Evolutionary conservation across 495 filamentous ascomycete genomes (phyloP).

Genomic region (Xylaria venustula): DNA sequence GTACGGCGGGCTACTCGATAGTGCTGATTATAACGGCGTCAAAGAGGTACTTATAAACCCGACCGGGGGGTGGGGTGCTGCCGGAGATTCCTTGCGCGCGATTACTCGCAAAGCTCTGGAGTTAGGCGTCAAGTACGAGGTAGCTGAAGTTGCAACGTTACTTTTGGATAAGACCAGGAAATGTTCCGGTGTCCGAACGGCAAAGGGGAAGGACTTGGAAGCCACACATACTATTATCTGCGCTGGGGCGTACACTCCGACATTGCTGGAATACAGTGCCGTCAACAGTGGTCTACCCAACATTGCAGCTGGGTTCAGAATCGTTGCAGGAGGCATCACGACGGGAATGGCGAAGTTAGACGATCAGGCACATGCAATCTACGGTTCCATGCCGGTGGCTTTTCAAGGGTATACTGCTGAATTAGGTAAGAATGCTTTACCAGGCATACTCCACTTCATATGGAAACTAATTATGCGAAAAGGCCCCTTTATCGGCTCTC

Average conservation of each 20-base stretch:
- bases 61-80: conserved; percentile 62
- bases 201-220: conserved; percentile 36
- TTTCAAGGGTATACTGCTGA: conserved; percentile 29
- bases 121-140: conserved; percentile 53
- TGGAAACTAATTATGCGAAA: background rate
- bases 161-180: conserved; percentile 36
- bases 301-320: conserved; percentile 52
- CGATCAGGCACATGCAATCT: conserved; percentile 25
- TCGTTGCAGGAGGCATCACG: conserved; percentile 55
- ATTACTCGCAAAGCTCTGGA: conserved; percentile 46
- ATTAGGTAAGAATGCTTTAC: conserved; percentile 12
- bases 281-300: conserved; percentile 36
- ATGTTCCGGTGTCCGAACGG: conserved; percentile 48
- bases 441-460: background rate
- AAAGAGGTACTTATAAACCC: conserved; percentile 50
- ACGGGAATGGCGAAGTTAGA: conserved; percentile 41
- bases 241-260: conserved; percentile 60
- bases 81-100: conserved; percentile 49
- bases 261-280: conserved; percentile 54
- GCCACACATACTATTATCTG: conserved; percentile 53
- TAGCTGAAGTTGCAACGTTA: conserved; percentile 44
- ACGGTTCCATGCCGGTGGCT: conserved; percentile 35
- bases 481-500: conserved; percentile 31
- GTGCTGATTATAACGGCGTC: conserved; percentile 53
- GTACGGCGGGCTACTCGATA: conserved; percentile 52